Evolutionary conservation across 345 rosid species (phyloP).

Genomic region (Lenwebbia sp.): DNA sequence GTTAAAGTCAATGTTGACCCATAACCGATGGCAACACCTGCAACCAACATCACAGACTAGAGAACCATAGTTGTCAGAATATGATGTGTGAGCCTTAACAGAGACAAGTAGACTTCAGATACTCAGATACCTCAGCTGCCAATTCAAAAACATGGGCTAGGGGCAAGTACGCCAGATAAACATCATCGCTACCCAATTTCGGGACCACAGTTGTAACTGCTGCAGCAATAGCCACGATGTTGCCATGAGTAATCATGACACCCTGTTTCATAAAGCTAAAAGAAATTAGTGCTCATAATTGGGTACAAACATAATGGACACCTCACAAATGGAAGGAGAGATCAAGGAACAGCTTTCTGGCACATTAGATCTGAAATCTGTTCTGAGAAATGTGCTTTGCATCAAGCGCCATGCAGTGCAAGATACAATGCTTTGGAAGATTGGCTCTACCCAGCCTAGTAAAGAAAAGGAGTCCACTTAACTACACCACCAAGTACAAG

Average conservation of each 20-base stretch:
- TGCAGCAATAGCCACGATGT: conserved; percentile 71
- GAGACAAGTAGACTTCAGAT: conserved; percentile 1
- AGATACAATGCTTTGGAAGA: not conserved
- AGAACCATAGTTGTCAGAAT: conserved; percentile 13
- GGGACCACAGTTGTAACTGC: conserved; percentile 71
- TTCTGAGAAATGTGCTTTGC: not conserved
- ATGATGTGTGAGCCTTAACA: not conserved
- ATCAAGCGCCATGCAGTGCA: not conserved
- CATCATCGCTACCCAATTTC: conserved; percentile 35
- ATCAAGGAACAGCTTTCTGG: not conserved
- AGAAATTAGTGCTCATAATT: not conserved
- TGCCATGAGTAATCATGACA: conserved; percentile 88
- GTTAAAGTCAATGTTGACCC: conserved; percentile 79
- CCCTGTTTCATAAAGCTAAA: conserved; percentile 31
- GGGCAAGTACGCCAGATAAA: conserved; percentile 77
- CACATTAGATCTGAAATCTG: not conserved
- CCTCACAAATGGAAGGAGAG: not conserved
- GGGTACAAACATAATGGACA: not conserved
- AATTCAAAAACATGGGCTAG: conserved; percentile 93
- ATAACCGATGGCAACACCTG: conserved; percentile 79
- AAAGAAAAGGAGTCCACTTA: not conserved
- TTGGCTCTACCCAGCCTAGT: not conserved
- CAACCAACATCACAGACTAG: conserved; percentile 54
- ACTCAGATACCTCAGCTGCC: conserved; percentile 65
- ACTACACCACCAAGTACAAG: not conserved